Percentiles rank a stretch among this genome's conserved stretches.
Conservation (phyloP, 169 alveolate species). For the Nephromyces sp. region DNA sequence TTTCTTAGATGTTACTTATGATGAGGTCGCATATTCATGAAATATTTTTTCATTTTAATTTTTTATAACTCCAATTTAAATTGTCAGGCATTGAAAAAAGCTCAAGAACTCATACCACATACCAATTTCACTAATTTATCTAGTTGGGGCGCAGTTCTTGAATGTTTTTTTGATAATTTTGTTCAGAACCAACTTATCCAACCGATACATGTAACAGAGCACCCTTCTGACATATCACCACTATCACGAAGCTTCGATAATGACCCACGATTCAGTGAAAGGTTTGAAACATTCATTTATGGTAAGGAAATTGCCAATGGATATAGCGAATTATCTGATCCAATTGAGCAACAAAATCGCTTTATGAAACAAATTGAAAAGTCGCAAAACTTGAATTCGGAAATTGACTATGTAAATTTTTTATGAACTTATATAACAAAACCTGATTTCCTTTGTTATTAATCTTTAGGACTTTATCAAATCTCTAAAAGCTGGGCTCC, state of each 20-base stretch:
- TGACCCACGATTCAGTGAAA: conserved; percentile 73
- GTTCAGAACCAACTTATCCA: conserved; percentile 54
- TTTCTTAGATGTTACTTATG: not conserved
- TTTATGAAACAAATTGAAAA: conserved; percentile 74
- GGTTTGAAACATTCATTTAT: conserved; percentile 89
- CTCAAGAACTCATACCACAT: no score
- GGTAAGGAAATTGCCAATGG: conserved; percentile 92
- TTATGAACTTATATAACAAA: no score
- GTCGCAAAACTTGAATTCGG: no score
- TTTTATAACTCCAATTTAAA: no score
- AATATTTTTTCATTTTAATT: no score
- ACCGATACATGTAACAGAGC: conserved; percentile 88
- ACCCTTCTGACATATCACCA: conserved; percentile 96
- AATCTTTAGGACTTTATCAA: conserved; percentile 68
- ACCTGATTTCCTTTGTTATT: no score
- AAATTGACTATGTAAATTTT: no score
- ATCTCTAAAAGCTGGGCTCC: conserved; percentile 88
- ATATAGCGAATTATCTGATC: conserved; percentile 95
- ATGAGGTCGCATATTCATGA: not conserved
- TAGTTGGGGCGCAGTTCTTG: conserved; percentile 43
- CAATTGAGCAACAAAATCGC: conserved; percentile 79
- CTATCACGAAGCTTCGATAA: conserved; percentile 73
- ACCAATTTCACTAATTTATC: not conserved
- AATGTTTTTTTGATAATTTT: conserved; percentile 28
- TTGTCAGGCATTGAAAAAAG: no score